Percentiles rank a stretch among this genome's conserved stretches.
Evolutionary conservation across 257 asterid genomes (phyloP).

Genomic region (Marsdenia floribunda): DNA sequence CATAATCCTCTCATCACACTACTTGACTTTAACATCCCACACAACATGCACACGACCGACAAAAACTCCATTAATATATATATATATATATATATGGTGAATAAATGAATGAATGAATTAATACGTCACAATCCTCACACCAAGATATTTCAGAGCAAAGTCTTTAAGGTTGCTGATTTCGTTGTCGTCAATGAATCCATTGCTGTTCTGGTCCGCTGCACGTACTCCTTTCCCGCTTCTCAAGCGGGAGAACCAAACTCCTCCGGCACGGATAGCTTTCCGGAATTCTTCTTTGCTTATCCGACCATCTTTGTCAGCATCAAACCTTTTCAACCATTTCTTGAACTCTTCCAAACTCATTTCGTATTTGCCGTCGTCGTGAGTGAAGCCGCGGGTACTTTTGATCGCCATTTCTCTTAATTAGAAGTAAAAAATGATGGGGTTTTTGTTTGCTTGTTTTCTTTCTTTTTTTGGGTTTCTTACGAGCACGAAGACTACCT

Average conservation of each 20-base stretch:
- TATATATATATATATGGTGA: too few species aligned
- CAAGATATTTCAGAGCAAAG: slow-evolving; percentile 32
- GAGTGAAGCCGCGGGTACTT: neutral
- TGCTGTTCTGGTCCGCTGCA: slow-evolving; percentile 22
- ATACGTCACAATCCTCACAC: slow-evolving; percentile 18
- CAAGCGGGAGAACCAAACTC: slow-evolving; percentile 26
- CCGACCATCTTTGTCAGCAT: slow-evolving; percentile 23
- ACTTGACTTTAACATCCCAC: too few species aligned
- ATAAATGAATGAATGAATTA: neutral
- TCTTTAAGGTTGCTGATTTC: slow-evolving; percentile 31
- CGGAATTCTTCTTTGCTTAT: slow-evolving; percentile 34
- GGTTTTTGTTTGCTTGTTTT: neutral
- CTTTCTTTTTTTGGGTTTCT: too few species aligned
- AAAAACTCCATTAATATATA: too few species aligned
- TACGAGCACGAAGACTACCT: neutral
- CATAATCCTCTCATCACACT: too few species aligned
- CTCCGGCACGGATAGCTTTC: slow-evolving; percentile 26
- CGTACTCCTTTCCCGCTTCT: slow-evolving; percentile 30
- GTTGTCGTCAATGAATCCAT: slow-evolving; percentile 36
- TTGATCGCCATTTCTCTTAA: slow-evolving; percentile 18
- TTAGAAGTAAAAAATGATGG: too few species aligned
- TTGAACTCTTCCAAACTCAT: slow-evolving; percentile 38
- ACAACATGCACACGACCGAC: too few species aligned
- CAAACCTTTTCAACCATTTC: slow-evolving; percentile 40
- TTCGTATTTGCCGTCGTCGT: slow-evolving; percentile 23